Evolutionary conservation across 108 stramenopile species (phyloP).

Genomic region (Cylindrotheca fusiformis): DNA sequence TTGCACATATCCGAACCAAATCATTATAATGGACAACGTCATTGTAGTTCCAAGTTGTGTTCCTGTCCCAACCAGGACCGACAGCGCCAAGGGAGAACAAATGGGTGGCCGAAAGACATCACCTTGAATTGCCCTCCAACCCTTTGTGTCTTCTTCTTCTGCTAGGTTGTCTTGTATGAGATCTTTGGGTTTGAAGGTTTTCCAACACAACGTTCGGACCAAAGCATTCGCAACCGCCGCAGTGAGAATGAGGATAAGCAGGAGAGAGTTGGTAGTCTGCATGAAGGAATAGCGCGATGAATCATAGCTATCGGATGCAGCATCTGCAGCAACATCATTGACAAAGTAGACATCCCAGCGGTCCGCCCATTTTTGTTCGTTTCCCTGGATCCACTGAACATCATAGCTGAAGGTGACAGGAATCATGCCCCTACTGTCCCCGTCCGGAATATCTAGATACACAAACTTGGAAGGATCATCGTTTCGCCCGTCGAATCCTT

Average conservation of each 20-base stretch:
- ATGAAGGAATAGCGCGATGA: too few relatives aligned
- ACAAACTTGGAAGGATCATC: constrained; percentile 48
- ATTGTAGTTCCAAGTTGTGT: constrained; percentile 89
- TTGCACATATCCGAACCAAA: constrained; percentile 83
- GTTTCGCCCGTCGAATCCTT: constrained; percentile 43
- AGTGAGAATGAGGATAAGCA: constrained; percentile 97
- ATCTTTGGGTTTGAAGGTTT: constrained; percentile 97
- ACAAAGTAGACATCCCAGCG: constrained; percentile 99
- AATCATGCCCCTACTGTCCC: constrained; percentile 13
- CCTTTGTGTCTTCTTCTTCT: constrained; percentile 93
- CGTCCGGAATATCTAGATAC: constrained; percentile 21
- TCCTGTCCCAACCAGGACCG: constrained; percentile 92
- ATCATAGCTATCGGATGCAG: constrained; percentile 97
- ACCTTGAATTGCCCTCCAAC: constrained; percentile 98
- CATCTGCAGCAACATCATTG: constrained; percentile 89
- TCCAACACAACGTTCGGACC: constrained; percentile 91
- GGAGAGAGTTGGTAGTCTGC: constrained; percentile 97
- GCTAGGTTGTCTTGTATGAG: constrained; percentile 63
- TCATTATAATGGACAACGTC: constrained; percentile 71
- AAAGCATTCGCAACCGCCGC: constrained; percentile 96
- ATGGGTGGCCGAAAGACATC: constrained; percentile 96
- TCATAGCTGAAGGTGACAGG: constrained; percentile 91
- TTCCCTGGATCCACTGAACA: constrained; percentile 87
- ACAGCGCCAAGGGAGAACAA: constrained; percentile 78
- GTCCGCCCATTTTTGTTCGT: constrained; percentile 89